Conservation (phyloP, 2,329 filamentous ascomycete genomes). For the Cryoendolithus antarcticus region DNA sequence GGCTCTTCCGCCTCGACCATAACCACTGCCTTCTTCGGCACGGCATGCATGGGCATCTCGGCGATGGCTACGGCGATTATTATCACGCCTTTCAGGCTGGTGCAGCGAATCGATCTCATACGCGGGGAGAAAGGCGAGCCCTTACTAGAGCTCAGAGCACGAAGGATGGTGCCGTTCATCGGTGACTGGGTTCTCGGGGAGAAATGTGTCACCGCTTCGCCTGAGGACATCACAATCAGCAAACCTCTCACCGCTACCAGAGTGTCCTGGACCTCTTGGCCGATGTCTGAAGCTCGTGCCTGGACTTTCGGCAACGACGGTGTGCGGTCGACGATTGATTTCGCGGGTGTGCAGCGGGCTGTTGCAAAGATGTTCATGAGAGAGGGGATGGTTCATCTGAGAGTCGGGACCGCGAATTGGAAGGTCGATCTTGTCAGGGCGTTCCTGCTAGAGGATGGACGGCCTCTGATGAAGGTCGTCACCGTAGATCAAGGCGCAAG, state of each 20-base stretch:
- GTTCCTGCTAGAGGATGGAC: constrained; percentile 14
- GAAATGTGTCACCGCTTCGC: no score
- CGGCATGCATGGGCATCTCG: background rate
- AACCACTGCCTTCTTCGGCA: no score
- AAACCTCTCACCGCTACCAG: no score
- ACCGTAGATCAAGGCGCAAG: background rate
- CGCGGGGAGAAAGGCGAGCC: background rate
- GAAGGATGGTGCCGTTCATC: constrained; percentile 1
- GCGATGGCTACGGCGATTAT: constrained; percentile 1
- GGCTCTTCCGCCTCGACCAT: background rate
- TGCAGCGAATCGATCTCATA: constrained; percentile 1
- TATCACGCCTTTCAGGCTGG: background rate
- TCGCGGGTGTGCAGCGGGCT: constrained; percentile 7
- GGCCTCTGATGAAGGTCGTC: constrained; percentile 5
- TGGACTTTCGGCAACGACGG: no score
- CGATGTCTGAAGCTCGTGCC: no score
- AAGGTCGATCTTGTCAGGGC: constrained; percentile 18
- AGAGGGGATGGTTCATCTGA: constrained; percentile 17
- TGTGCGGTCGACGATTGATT: no score
- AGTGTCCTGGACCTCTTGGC: no score
- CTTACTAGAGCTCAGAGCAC: background rate
- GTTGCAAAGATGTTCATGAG: constrained; percentile 16
- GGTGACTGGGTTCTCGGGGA: no score
- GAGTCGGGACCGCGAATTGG: constrained; percentile 11
- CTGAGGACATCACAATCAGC: no score